Base-by-base conservation (phyloP, 2,329 filamentous ascomycete species). In the Dactylella cylindrospora region DNA sequence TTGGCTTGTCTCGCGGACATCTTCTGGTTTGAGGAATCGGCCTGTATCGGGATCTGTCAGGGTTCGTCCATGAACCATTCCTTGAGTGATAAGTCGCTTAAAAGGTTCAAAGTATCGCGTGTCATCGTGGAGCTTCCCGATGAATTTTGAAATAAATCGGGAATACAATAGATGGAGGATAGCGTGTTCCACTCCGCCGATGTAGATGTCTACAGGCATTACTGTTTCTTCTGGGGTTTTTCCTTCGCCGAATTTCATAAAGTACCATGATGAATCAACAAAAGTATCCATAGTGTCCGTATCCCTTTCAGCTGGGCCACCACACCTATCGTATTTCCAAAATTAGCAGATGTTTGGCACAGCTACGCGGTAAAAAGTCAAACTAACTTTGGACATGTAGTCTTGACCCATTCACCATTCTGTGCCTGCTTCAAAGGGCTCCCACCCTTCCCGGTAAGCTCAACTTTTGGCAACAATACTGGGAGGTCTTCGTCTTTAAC, bases 221-320 rank as follows among this genome's bases (percentile, higher is more conserved):
- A 40, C 29, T 2, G 29, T 64, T 40, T 75, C 71, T 1, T 78
- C 69, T 10, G 76, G 66, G 66, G 93, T 90, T 13, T 82, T 76
- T 0, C 86, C 76, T 68, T 94, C 88, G 22, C 84, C 74, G 68
- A 89, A 95, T 9, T 88, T 81, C 74, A 90, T 82, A 70, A 84
- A 95, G 72, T 95, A 95, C 90, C 90, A 95, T 49, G 89, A 94
- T 1, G 89, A 95, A 73, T 95, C 90, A 62, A 95, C 90, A 73
- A 95, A 95, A 0, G 90, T 95, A 72, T 95, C 90, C 90, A 95
- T 95, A 2, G 90, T 95, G 71, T 95, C 90, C 0, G 90, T 95
- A 66, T 95, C 90, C 65, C 90, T 80, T 70, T 83, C 85, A 5
- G 88, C 90, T 19, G 81, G 74, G 1, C 80, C 78, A 12, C 79